Evolutionary conservation across 2,329 filamentous ascomycete genomes (phyloP), one percentile per base, ranked within the genome.

Genomic region (Fusarium phyllophilum): DNA sequence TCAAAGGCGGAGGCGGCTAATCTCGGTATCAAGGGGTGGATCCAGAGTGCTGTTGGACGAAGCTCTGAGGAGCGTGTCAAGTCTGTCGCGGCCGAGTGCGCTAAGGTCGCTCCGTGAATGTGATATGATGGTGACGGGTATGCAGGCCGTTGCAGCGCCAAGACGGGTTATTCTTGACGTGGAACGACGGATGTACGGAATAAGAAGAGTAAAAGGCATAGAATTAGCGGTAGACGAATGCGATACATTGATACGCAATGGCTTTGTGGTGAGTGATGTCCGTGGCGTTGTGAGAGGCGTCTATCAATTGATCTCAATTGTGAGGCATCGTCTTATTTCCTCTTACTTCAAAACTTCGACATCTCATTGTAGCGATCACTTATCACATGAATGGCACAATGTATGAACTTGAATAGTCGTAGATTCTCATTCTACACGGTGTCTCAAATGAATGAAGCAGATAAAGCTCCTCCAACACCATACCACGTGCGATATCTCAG

Each of bases 61-160:
- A 80, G 83, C 18, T 76, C 84, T 1, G 80, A 82, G 14, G 88
- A 89, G 76, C 87, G 85, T 70, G 74, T 86, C 66, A 81, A 79
- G 42, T 67, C 85, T 54, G 72, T 75, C 39, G 72, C 72, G 39
- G 65, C 60, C 33, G 72, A 74, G 61, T 75, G 72, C 48, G 62
- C 60, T n/a, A 74, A 70, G 68, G 49, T 73, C 5, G 60, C 72
- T 57, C 68, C 72, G 8, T 73, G 34, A 66, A 24, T 61, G 70
- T 62, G 60, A 57, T 56, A 20, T 48, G 54, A 29, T 17, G 38
- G 58, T 57, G 55, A 57, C 61, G 45, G 66, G 46, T 66, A 62
- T 59, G 66, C 52, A 70, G 44, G 64, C 42, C 26, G 58, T 29
- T 54, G 57, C 41, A 68, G 31, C 41, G 70, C 71, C 66, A 63